Conservation (phyloP, 1,284 basidiomycete genomes). For the Rhodotorula glutinis region DNA sequence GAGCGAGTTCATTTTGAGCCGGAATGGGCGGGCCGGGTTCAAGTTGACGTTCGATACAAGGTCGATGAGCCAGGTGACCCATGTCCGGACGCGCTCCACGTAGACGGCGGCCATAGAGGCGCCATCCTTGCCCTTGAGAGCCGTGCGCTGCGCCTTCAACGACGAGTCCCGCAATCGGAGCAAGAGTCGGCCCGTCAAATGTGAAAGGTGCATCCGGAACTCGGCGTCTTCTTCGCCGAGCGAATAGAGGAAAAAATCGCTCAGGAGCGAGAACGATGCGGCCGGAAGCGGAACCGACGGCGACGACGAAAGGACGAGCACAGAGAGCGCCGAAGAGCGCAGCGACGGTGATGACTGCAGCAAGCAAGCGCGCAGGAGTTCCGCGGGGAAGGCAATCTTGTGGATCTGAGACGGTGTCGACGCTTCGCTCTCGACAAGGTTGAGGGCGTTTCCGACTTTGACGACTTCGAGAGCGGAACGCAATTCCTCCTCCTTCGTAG, state of each 20-base stretch:
- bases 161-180: constrained; percentile 36
- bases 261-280: constrained; percentile 23
- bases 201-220: constrained; percentile 25
- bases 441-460: constrained; percentile 30
- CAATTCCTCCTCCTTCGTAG: constrained; percentile 21
- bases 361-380: constrained; percentile 21
- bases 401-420: background rate
- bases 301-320: constrained; percentile 32
- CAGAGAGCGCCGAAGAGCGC: constrained; percentile 33
- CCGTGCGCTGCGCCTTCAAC: constrained; percentile 23
- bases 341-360: constrained; percentile 24
- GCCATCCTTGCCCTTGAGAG: constrained; percentile 20
- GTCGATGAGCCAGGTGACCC: constrained; percentile 21
- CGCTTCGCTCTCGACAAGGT: constrained; percentile 26
- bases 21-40: constrained; percentile 37
- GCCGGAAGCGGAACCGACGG: constrained; percentile 16
- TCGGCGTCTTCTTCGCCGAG: constrained; percentile 40
- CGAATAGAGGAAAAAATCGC: constrained; percentile 25
- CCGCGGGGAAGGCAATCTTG: constrained; percentile 11
- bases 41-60: constrained; percentile 25
- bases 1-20: constrained; percentile 36
- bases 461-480: constrained; percentile 30
- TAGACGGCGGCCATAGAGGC: constrained; percentile 14
- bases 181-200: constrained; percentile 32
- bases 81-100: constrained; percentile 15